phyloP scores from a whole-genome alignment of 768 basidiomycete genomes.

The Filobasidium floriforme region DNA sequence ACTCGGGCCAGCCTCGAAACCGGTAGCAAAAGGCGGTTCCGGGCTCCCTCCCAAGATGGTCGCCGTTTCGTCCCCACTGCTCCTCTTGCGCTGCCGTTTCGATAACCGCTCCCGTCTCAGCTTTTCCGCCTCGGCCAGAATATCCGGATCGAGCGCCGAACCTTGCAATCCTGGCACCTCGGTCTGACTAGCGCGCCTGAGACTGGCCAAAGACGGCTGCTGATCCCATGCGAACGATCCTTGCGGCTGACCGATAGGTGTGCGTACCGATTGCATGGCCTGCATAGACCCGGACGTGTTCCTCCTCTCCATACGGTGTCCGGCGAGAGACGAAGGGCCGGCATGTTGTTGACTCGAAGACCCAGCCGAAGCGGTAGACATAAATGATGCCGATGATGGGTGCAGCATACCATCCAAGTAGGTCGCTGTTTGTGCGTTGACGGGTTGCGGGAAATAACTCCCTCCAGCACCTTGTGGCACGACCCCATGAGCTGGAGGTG shows the following conservation, averaged over 20 bases:
- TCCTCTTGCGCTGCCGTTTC: slow-evolving; percentile 53
- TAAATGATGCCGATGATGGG: not conserved
- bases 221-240: slow-evolving; percentile 20
- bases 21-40: slow-evolving; percentile 4
- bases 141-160: slow-evolving; percentile 59
- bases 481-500: not conserved
- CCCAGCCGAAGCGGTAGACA: not conserved
- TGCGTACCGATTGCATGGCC: slow-evolving; percentile 19
- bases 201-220: slow-evolving; percentile 12
- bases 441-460: slow-evolving; percentile 4
- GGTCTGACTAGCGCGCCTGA: slow-evolving; percentile 23
- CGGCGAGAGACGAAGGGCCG: not conserved
- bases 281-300: slow-evolving; percentile 16
- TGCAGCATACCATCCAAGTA: not conserved
- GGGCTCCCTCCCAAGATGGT: not conserved
- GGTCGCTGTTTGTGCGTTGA: not conserved
- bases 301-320: slow-evolving; percentile 1
- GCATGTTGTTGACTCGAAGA: slow-evolving; percentile 7
- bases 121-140: slow-evolving; percentile 78
- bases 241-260: slow-evolving; percentile 36
- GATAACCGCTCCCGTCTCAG: slow-evolving; percentile 69
- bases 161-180: slow-evolving; percentile 39
- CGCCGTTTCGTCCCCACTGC: slow-evolving; percentile 14
- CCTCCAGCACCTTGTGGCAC: slow-evolving; percentile 2
- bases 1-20: not conserved